Percentiles rank a stretch among this genome's conserved stretches.
phyloP scores from a whole-genome alignment of 345 rosid genomes.

The Psidium guajava region DNA sequence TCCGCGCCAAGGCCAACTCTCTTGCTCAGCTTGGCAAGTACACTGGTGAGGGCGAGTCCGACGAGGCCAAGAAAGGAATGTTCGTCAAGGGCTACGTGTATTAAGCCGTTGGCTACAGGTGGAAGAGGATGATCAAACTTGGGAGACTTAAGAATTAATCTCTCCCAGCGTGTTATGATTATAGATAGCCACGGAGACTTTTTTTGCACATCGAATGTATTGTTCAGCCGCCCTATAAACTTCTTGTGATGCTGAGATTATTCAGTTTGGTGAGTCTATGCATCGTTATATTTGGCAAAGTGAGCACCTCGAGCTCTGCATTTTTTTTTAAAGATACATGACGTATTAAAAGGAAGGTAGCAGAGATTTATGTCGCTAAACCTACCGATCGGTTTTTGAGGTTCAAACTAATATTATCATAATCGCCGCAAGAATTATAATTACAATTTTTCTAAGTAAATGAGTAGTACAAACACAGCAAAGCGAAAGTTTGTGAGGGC shows the following conservation, averaged over 20 bases:
- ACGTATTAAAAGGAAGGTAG: background rate
- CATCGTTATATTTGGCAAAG: background rate
- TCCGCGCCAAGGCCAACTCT: conserved; percentile 10
- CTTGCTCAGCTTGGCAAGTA: conserved; percentile 12
- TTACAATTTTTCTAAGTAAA: background rate
- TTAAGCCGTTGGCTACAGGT: background rate
- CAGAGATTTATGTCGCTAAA: background rate
- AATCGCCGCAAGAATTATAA: background rate
- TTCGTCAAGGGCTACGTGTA: conserved; percentile 11
- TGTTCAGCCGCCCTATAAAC: background rate
- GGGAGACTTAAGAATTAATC: background rate
- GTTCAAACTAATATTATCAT: background rate
- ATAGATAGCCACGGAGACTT: background rate
- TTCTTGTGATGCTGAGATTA: background rate
- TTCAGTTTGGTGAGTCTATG: background rate
- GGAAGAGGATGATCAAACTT: background rate
- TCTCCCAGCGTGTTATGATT: background rate
- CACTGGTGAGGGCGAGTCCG: conserved; percentile 10
- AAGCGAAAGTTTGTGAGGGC: background rate
- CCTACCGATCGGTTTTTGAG: background rate
- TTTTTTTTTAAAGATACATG: background rate
- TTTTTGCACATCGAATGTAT: background rate
- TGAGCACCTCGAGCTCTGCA: background rate
- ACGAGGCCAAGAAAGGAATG: conserved; percentile 13
- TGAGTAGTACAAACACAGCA: background rate